Evolutionary conservation across 441 rosid genomes (phyloP).

Genomic region (Pelargonium australe): DNA sequence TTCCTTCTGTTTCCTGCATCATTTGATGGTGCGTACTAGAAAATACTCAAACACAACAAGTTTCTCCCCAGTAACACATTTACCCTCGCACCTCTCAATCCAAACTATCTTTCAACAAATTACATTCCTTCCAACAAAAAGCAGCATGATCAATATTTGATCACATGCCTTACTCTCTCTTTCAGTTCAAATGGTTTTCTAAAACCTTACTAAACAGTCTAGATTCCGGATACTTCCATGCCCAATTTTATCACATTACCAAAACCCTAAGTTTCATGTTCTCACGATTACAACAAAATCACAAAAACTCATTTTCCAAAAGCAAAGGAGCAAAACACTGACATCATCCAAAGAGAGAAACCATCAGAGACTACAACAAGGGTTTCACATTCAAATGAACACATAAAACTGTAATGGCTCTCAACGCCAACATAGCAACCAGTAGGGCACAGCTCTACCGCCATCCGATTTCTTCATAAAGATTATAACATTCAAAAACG

Average conservation of each 20-base stretch:
- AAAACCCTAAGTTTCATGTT: not conserved
- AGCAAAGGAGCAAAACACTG: not conserved
- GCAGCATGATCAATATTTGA: not conserved
- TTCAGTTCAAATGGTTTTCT: not conserved
- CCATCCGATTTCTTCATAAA: conserved; percentile 1
- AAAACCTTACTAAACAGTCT: not conserved
- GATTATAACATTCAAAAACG: not conserved
- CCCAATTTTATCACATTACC: not conserved
- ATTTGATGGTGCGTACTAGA: not conserved
- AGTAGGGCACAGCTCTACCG: conserved; percentile 7
- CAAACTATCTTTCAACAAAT: not conserved
- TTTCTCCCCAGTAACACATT: conserved; percentile 1
- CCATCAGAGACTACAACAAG: not conserved
- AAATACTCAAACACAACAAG: not conserved
- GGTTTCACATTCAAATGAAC: not conserved
- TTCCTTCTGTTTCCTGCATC: not conserved
- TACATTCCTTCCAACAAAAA: not conserved
- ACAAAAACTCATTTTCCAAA: not conserved
- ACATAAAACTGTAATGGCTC: not conserved
- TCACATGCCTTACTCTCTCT: not conserved
- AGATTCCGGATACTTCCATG: not conserved
- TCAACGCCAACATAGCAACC: not conserved
- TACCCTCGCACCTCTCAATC: conserved; percentile 1
- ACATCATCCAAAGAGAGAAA: not conserved
- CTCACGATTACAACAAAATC: not conserved